Evolutionary conservation across 116 monocot genomes (phyloP), one percentile per base, ranked within the genome.

Genomic region (Dioscorea cayenensis): DNA sequence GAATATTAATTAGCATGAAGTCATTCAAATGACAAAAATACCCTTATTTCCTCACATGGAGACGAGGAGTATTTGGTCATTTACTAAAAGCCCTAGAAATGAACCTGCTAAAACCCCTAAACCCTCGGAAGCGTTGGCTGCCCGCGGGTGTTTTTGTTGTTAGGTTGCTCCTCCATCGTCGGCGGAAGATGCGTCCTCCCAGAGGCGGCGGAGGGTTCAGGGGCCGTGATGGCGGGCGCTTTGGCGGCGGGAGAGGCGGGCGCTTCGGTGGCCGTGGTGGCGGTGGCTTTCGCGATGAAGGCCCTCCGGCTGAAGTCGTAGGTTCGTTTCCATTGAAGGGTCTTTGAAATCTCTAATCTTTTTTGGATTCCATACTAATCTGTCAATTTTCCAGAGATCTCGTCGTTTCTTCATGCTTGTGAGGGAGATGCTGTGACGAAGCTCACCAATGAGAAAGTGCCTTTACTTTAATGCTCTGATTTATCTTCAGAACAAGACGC

Each of bases 391-490:
- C 9, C 50, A 97, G 93, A 97, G 90, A 73, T 97, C 20, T 84
- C 97, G 6, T 69, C 90, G 28, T 93, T 97, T 68, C 63, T 97
- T 11, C 93, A 97, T 72, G 93, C 93, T 12, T 97, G 93, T 63
- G 97, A 93, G 77, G 93, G 93, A 1, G 90, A 92, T 17, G 90
- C 90, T 2, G 90, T 93, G 65, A 78, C 97, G 58, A 97, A 76
- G 77, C 81, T 97, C 16, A 93, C 93, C 28, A 88, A 93, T 61
- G 89, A 97, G 77, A 97, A 97, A 81, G 80, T 97, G 13, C 90
- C 97, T 0, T 92, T n/a, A 88, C 79, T 93, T 97, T 68, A 97
- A 97, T 51, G 93, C 93, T 1, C 93, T 90, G 21, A 97, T 93
- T 25, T 97, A 93, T 70, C 78, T 93, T 17, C 86, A 90, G 75